These are phyloP conservation scores for Beta corolliflora DNA, from an alignment of 179 eudicot species.

Conservation along the genomic window DNA sequence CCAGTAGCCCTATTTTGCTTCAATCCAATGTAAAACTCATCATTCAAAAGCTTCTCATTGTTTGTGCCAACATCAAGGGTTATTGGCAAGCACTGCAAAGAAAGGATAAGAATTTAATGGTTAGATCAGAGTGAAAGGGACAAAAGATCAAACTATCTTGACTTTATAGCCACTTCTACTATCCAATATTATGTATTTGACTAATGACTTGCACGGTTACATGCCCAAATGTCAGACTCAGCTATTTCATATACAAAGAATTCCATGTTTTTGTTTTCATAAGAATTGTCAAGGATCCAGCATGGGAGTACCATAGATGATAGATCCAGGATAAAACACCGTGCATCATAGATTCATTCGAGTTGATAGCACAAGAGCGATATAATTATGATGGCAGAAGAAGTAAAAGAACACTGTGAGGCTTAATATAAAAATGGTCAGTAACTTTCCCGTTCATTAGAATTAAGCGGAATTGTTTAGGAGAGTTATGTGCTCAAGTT, in stretches of 20 bases:
- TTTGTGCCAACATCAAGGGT: slow-evolving; percentile 95
- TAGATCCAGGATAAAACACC: no score
- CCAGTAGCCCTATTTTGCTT: slow-evolving; percentile 78
- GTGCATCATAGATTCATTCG: not conserved
- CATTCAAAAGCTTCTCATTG: slow-evolving; percentile 67
- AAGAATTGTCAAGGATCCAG: not conserved
- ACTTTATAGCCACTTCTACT: not conserved
- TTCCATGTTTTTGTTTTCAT: no score
- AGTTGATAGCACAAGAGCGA: not conserved
- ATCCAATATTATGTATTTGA: no score
- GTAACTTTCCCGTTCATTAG: not conserved
- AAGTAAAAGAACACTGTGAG: not conserved
- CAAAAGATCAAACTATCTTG: not conserved
- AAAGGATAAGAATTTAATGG: not conserved
- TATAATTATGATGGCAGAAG: not conserved
- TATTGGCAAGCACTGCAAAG: slow-evolving; percentile 76
- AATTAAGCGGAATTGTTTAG: not conserved
- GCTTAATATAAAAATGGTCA: not conserved
- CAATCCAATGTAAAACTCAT: slow-evolving; percentile 88
- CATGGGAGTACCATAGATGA: no score
- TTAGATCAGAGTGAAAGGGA: not conserved
- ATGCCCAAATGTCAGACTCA: no score
- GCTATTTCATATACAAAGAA: no score
- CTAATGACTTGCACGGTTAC: no score
- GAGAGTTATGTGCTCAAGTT: not conserved